A percentile compares a stretch with the other conserved stretches of the same genome.
These are phyloP conservation scores for Porphyrellus cyaneotinctus DNA, from an alignment of 768 basidiomycete species.

Conservation along the genomic window DNA sequence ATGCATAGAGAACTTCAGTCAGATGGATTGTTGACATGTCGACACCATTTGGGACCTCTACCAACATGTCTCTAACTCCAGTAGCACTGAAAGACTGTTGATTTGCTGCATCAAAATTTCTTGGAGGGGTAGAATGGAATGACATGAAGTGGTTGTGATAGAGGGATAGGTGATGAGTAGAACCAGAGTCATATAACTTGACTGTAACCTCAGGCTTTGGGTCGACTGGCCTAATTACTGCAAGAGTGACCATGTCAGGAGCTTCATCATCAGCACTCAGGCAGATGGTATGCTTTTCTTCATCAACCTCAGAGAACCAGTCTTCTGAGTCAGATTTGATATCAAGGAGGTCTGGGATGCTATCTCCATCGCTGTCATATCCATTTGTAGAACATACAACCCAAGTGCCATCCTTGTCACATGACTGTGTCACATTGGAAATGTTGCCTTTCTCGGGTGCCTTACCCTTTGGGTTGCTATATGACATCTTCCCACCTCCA, in stretches of 20 bases:
- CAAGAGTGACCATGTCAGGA: no score
- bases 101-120: not conserved
- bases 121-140: not conserved
- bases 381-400: not conserved
- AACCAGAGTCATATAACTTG: not conserved
- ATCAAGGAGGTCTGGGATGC: not conserved
- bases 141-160: not conserved
- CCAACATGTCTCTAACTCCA: not conserved
- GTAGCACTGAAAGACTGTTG: not conserved
- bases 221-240: not conserved
- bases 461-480: not conserved
- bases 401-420: not conserved
- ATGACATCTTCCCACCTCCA: not conserved
- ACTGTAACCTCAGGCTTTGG: not conserved
- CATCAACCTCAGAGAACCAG: not conserved
- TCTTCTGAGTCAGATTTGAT: not conserved
- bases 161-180: not conserved
- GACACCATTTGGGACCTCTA: no score
- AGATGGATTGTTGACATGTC: no score
- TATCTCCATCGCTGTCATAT: not conserved
- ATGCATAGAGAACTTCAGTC: no score
- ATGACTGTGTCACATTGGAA: not conserved
- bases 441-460: not conserved
- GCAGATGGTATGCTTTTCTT: not conserved
- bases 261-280: not conserved